Conservation (phyloP, 2,329 filamentous ascomycete species). For the Orbilia brochopaga region DNA sequence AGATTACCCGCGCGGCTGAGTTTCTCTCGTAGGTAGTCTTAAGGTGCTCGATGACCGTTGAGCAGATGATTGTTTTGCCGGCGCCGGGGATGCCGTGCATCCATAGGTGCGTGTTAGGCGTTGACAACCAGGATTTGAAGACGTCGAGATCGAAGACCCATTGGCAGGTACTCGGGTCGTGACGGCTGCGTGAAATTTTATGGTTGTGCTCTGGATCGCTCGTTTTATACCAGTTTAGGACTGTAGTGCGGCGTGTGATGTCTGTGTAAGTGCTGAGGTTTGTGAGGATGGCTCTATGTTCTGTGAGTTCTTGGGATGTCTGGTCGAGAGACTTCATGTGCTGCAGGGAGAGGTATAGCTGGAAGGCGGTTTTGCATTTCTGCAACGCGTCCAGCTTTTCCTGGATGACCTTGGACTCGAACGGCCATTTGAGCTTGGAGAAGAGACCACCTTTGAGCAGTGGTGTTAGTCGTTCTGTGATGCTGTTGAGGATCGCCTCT, state of each 20-base stretch:
- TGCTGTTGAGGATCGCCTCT: not conserved
- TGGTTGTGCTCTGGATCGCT: constrained; percentile 46
- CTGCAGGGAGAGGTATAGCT: not conserved
- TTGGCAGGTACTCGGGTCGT: constrained; percentile 23
- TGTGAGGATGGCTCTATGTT: not conserved
- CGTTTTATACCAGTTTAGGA: constrained; percentile 43
- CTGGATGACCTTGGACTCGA: not conserved
- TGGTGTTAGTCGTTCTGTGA: not conserved
- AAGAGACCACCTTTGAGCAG: not conserved
- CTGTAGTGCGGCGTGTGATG: constrained; percentile 3
- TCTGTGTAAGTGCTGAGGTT: not conserved
- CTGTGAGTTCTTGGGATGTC: not conserved
- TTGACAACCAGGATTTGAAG: constrained; percentile 16
- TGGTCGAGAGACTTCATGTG: not conserved
- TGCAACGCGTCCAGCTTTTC: constrained; percentile 1
- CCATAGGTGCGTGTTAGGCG: constrained; percentile 14
- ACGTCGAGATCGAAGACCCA: constrained; percentile 30
- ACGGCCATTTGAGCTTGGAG: constrained; percentile 4
- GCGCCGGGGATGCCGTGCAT: constrained; percentile 38
- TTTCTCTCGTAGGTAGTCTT: not conserved
- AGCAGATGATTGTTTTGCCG: constrained; percentile 38
- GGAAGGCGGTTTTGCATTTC: not conserved
- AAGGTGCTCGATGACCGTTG: constrained; percentile 31
- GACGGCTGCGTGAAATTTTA: constrained; percentile 14
- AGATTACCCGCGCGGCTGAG: not conserved